phyloP scores from a whole-genome alignment of 2,329 filamentous ascomycete genomes.

The Escovopsis sp. region DNA sequence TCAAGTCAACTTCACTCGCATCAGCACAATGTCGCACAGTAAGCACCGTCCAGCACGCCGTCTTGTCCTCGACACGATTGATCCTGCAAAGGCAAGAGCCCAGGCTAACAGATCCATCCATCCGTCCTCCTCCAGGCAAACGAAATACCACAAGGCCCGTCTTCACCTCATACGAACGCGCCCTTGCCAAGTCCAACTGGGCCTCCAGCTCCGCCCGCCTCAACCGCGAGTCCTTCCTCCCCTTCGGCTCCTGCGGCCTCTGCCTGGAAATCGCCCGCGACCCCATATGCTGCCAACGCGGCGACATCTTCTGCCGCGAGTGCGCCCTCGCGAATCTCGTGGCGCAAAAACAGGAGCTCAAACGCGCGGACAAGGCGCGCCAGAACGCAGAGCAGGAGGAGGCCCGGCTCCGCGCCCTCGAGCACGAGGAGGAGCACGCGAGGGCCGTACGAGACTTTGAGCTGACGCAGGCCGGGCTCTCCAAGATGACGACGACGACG shows the following conservation, averaged over 20 bases:
- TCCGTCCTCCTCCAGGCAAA: constrained; percentile 40
- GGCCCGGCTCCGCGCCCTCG: constrained; percentile 41
- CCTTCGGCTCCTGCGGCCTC: constrained; percentile 76
- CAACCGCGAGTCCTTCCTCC: constrained; percentile 78
- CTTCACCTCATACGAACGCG: constrained; percentile 86
- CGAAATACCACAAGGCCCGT: constrained; percentile 84
- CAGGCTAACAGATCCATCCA: too few relatives aligned
- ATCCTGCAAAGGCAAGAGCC: too few relatives aligned
- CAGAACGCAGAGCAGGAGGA: constrained; percentile 47
- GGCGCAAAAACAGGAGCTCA: constrained; percentile 81
- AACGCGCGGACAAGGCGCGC: constrained; percentile 54
- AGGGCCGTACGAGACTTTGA: constrained; percentile 73
- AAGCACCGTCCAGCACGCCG: constrained; percentile 10
- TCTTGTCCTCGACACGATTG: background rate
- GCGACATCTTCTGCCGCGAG: constrained; percentile 90
- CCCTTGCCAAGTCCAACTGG: constrained; percentile 70
- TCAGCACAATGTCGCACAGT: constrained; percentile 35
- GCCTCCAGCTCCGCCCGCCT: constrained; percentile 70
- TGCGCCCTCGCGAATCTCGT: constrained; percentile 87
- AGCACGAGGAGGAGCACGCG: constrained; percentile 54
- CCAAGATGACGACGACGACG: constrained; percentile 14
- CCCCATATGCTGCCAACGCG: constrained; percentile 69
- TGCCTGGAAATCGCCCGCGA: constrained; percentile 71
- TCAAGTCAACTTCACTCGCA: background rate
- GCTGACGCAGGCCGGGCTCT: constrained; percentile 58